Evolutionary conservation across 768 basidiomycete species (phyloP).

Genomic region (Boletellus emodensis): DNA sequence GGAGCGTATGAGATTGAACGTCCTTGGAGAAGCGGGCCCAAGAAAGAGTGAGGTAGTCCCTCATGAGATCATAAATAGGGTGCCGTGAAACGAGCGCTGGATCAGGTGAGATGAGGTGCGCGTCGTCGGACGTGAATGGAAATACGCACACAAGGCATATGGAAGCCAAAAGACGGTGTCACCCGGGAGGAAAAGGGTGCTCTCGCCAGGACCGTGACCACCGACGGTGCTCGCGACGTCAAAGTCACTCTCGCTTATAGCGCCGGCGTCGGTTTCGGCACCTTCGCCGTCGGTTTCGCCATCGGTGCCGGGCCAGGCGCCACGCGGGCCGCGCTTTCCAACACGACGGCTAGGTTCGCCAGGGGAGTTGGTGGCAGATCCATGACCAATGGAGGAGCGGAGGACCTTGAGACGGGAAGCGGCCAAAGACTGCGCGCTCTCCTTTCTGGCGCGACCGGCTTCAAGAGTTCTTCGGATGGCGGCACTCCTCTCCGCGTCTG

Average conservation of each 20-base stretch:
- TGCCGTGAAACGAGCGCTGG: slow-evolving; percentile 86
- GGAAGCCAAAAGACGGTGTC: slow-evolving; percentile 96
- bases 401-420: slow-evolving; percentile 64
- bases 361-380: slow-evolving; percentile 39
- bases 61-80: slow-evolving; percentile 93
- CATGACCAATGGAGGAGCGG: slow-evolving; percentile 47
- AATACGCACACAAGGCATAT: slow-evolving; percentile 75
- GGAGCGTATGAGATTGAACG: slow-evolving; percentile 87
- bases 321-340: slow-evolving; percentile 55
- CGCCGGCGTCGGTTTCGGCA: slow-evolving; percentile 61
- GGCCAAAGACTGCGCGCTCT: slow-evolving; percentile 71
- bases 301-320: slow-evolving; percentile 66
- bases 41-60: slow-evolving; percentile 91
- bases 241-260: slow-evolving; percentile 82
- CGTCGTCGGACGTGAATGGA: not conserved
- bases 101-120: slow-evolving; percentile 8
- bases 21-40: slow-evolving; percentile 95
- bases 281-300: slow-evolving; percentile 78
- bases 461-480: slow-evolving; percentile 84
- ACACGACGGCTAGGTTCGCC: slow-evolving; percentile 58
- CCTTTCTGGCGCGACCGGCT: slow-evolving; percentile 71
- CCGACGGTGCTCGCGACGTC: slow-evolving; percentile 72
- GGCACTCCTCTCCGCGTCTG: slow-evolving; percentile 79
- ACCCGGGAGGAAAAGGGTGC: slow-evolving; percentile 82
- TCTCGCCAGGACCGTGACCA: slow-evolving; percentile 81